A percentile compares a stretch with the other conserved stretches of the same genome.
phyloP scores from a whole-genome alignment of 768 basidiomycete genomes.

The Macrolepiota albuminosa region DNA sequence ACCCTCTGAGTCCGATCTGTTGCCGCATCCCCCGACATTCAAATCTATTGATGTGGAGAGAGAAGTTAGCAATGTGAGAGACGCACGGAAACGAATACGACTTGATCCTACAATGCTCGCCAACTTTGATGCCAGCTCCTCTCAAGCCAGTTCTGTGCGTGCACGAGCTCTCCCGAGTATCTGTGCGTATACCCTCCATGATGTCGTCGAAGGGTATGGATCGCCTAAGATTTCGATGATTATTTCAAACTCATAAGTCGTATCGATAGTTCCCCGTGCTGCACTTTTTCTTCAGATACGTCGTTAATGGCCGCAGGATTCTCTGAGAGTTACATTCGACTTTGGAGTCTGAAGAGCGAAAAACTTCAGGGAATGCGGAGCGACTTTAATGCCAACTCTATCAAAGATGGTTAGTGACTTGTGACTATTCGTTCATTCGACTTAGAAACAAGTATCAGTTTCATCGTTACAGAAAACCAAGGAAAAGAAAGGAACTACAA shows the following conservation, averaged over 20 bases:
- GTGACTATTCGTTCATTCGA: background rate
- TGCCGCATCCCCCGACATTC: constrained; percentile 79
- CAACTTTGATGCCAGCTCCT: constrained; percentile 51
- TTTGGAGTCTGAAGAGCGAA: constrained; percentile 95
- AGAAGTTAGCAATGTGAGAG: constrained; percentile 85
- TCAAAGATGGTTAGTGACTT: constrained; percentile 61
- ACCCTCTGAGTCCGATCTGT: constrained; percentile 68
- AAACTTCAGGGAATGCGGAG: constrained; percentile 73
- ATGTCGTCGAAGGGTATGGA: constrained; percentile 88
- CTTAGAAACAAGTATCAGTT: constrained; percentile 31
- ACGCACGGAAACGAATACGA: constrained; percentile 88
- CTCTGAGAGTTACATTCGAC: constrained; percentile 87
- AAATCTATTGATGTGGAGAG: constrained; percentile 83
- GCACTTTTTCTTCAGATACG: constrained; percentile 85
- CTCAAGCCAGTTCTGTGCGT: constrained; percentile 52
- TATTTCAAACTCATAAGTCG: background rate
- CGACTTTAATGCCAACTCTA: constrained; percentile 62
- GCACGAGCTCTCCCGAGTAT: constrained; percentile 83
- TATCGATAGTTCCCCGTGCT: constrained; percentile 66
- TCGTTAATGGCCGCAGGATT: constrained; percentile 94
- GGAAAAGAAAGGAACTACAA: constrained; percentile 78
- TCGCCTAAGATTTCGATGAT: background rate
- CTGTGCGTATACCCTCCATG: constrained; percentile 93
- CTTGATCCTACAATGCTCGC: constrained; percentile 70
- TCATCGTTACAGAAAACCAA: constrained; percentile 58